phyloP scores from a whole-genome alignment of 73 alveolate genomes.

The Halteria grandinella region DNA sequence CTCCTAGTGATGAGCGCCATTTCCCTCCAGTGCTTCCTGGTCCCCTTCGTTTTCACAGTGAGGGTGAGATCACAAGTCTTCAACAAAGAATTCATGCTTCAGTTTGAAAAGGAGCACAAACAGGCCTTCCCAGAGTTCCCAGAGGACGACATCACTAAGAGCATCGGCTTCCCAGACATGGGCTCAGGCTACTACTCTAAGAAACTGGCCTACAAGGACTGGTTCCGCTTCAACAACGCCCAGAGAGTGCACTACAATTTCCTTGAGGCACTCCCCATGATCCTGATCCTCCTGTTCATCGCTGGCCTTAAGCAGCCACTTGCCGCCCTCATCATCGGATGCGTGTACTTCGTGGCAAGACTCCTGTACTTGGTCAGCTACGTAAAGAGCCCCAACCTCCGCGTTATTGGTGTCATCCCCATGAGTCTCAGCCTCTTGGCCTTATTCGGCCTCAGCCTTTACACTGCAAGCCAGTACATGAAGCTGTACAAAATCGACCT shows the following conservation, averaged over 20 bases:
- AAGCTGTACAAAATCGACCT: neutral
- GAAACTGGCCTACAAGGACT: constrained; percentile 43
- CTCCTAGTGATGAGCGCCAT: constrained; percentile 6
- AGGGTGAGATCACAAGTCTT: neutral
- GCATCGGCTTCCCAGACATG: constrained; percentile 48
- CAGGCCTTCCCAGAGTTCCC: neutral
- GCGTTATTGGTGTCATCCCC: constrained; percentile 46
- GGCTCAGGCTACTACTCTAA: constrained; percentile 53
- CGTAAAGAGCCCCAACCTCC: too few species aligned
- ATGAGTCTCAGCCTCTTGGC: neutral
- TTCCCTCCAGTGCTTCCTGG: neutral
- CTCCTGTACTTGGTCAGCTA: too few species aligned
- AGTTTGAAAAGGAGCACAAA: constrained; percentile 11
- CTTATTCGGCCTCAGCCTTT: constrained; percentile 15
- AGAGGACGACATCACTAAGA: neutral
- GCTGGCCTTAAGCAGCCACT: constrained; percentile 18
- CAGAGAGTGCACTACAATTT: constrained; percentile 49
- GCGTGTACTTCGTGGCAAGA: constrained; percentile 24
- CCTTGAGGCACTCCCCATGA: constrained; percentile 37
- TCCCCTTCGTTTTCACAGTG: neutral
- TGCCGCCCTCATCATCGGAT: constrained; percentile 10
- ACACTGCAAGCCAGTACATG: neutral
- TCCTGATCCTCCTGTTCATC: neutral
- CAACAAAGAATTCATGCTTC: neutral
- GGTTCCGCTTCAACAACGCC: constrained; percentile 53